Evolutionary conservation across 192 early-diverging fungal species (phyloP), one percentile per base, ranked within the genome.

Genomic region (Linnemannia hyalina): DNA sequence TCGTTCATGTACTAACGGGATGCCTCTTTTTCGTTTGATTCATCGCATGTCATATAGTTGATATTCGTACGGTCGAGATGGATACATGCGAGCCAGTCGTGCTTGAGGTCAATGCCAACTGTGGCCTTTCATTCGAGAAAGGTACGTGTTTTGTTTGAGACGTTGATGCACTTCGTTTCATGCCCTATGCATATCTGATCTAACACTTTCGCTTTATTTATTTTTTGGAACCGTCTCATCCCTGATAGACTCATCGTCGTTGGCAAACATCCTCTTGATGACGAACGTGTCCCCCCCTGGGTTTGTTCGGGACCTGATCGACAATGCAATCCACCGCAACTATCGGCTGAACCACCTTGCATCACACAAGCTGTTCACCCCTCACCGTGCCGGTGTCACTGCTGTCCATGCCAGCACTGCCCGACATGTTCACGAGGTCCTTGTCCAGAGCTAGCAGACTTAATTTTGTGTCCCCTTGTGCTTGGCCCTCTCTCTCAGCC

Each of bases 91-190:
- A 91, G n/a, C 85, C 83, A n/a, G 60, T 88, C 4, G 90, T 91
- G 22, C 79, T 91, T 15, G 90, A 91, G 68, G 89, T 91, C 40
- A 91, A 91, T 49, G 90, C 90, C 55, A 91, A 91, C 42, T 91
- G 90, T 73, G 90, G 90, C 1, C 70, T 91, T 36, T 80, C 88
- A 9, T 90, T 90, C 72, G 88, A 88, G 40, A 86, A 88, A 80
- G 75, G 78, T 73, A 78, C 29, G 22, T 44, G 11, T 8, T 22
- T 36, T 1, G 42, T 55, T 46, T 52, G 16, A 36, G 5, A 41
- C 40, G 41, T 80, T 20, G 16, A 41, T 29, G 23, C 41, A 22
- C n/a, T 1, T 46, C 60, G 40, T n/a, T 54, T 2, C 44, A 35
- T 15, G 0, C 6, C 9, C 22, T 18, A 11, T 13, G 46, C 52